Conservation (phyloP, 2,329 filamentous ascomycete species). For the Aureobasidium sp. region DNA sequence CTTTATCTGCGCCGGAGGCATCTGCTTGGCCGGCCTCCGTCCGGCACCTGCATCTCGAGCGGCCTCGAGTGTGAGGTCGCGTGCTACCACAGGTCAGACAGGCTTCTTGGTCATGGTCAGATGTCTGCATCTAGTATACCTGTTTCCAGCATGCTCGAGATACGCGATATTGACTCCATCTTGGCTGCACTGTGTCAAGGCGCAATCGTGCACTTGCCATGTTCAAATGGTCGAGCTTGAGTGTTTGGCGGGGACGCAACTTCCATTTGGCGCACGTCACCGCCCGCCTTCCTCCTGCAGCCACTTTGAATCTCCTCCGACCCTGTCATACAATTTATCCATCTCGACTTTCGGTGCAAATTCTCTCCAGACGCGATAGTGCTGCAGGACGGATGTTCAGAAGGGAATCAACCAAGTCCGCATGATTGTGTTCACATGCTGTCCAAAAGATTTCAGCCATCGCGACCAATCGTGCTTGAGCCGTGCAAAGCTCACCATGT, state of each 20-base stretch:
- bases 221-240: background rate
- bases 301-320: background rate
- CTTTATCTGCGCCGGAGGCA: conserved; percentile 80
- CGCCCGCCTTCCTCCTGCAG: background rate
- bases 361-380: background rate
- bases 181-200: background rate
- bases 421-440: background rate
- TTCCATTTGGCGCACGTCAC: background rate
- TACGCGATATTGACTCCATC: conserved; percentile 95
- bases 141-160: conserved; percentile 89
- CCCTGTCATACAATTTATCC: background rate
- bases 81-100: conserved; percentile 47
- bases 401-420: background rate
- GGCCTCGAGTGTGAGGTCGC: conserved; percentile 95
- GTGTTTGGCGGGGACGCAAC: conserved; percentile 1
- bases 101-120: background rate
- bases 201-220: background rate
- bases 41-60: conserved; percentile 70
- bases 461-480: conserved; percentile 30
- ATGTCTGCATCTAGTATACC: conserved; percentile 44
- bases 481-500: conserved; percentile 39
- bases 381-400: background rate
- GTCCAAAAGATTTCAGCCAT: background rate
- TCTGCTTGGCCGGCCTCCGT: conserved; percentile 50
- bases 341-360: background rate